Evolutionary conservation across 148 eudicot species (phyloP).

Genomic region (Drosera capensis): DNA sequence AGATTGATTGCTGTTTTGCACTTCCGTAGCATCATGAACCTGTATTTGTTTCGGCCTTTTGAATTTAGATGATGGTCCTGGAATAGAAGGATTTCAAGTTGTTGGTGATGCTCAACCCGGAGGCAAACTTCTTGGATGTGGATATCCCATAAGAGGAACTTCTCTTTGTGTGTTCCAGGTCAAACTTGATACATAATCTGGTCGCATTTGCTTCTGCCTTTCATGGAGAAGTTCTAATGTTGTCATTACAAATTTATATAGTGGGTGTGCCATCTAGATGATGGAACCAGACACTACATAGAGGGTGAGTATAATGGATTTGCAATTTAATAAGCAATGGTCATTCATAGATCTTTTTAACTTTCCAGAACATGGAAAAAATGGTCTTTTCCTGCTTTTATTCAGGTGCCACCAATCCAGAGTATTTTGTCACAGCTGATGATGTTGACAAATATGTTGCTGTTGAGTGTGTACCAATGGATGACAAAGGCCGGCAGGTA

Average conservation of each 20-base stretch:
- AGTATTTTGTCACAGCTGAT: slow-evolving; percentile 92
- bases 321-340: background rate
- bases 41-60: slow-evolving; percentile 4
- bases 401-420: slow-evolving; percentile 97
- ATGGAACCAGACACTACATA: slow-evolving; percentile 85
- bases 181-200: slow-evolving; percentile 7
- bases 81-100: slow-evolving; percentile 80
- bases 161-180: slow-evolving; percentile 94
- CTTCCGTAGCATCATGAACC: too few relatives aligned
- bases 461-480: slow-evolving; percentile 99
- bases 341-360: background rate
- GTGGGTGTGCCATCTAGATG: slow-evolving; percentile 99
- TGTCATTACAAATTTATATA: slow-evolving; percentile 2
- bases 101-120: slow-evolving; percentile 84
- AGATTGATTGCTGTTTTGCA: too few relatives aligned
- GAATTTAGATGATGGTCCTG: slow-evolving; percentile 53
- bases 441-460: slow-evolving; percentile 91
- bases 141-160: slow-evolving; percentile 82
- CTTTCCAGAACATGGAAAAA: background rate
- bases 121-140: slow-evolving; percentile 67
- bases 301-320: slow-evolving; percentile 43
- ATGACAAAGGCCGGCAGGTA: slow-evolving; percentile 91
- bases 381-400: slow-evolving; percentile 1
- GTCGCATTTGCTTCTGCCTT: background rate
- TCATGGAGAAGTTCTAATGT: background rate